Conservation (phyloP, 805 yeast species). For the Schwanniomyces pseudopolymorphus region DNA sequence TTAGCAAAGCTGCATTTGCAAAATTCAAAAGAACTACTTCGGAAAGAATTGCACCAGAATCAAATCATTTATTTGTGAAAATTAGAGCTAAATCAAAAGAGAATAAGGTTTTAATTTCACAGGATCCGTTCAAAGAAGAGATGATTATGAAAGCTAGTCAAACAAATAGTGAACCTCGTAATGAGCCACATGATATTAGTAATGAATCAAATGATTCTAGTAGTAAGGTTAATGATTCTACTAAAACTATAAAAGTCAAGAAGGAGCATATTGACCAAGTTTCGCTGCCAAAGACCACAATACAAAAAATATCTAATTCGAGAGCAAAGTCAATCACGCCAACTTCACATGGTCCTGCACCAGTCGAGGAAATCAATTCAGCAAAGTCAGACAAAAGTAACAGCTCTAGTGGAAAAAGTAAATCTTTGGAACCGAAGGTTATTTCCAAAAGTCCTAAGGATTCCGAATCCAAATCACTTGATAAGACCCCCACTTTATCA, state of each 20-base stretch:
- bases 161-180: not conserved
- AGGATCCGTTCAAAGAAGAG: not conserved
- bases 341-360: not conserved
- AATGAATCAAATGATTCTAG: not conserved
- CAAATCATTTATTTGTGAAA: not conserved
- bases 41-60: not conserved
- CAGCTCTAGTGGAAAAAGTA: not conserved
- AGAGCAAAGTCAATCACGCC: not conserved
- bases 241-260: not conserved
- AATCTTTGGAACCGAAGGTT: not conserved
- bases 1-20: not conserved
- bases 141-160: not conserved
- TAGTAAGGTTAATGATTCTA: not conserved
- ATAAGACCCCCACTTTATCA: slow-evolving; percentile 13
- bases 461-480: not conserved
- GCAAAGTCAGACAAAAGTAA: not conserved
- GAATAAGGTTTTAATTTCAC: not conserved
- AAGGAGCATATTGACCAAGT: not conserved
- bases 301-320: not conserved
- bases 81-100: not conserved
- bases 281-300: not conserved
- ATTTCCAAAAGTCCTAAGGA: not conserved
- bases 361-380: not conserved
- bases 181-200: not conserved
- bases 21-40: not conserved